Conservation (phyloP, 805 yeast species). For the Osmozyma mogii region DNA sequence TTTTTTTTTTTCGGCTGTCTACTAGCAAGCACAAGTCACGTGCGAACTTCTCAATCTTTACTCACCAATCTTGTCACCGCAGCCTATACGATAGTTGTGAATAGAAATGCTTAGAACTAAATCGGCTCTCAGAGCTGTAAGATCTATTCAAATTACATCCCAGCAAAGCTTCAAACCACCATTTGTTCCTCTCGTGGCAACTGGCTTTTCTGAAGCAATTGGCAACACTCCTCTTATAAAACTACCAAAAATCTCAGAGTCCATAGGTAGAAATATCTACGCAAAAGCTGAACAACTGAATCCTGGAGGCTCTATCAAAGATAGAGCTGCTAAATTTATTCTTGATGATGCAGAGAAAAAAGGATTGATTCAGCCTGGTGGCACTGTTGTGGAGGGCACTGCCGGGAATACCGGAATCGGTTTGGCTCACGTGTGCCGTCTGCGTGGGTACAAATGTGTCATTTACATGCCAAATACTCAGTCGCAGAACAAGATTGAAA, state of each 20-base stretch:
- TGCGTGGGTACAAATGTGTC: constrained; percentile 76
- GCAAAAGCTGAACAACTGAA: constrained; percentile 91
- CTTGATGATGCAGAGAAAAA: constrained; percentile 69
- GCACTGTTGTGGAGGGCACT: constrained; percentile 87
- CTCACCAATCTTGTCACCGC: no score
- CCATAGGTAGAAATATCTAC: constrained; percentile 64
- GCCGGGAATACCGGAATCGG: constrained; percentile 98
- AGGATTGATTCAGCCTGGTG: constrained; percentile 64
- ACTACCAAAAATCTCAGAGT: constrained; percentile 47
- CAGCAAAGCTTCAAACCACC: constrained; percentile 23
- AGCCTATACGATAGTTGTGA: no score
- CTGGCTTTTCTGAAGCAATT: constrained; percentile 74
- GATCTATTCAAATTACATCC: no score
- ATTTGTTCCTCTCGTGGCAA: constrained; percentile 57
- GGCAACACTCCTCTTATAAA: constrained; percentile 88
- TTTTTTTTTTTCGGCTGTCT: no score
- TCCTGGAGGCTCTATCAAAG: constrained; percentile 92
- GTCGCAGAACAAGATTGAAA: constrained; percentile 70
- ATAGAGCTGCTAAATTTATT: constrained; percentile 76
- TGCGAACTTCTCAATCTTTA: no score
- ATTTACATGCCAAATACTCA: constrained; percentile 92
- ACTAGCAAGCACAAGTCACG: no score
- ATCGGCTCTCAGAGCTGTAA: no score
- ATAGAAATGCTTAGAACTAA: no score
- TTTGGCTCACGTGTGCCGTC: constrained; percentile 69